Evolutionary conservation across 352 stramenopile genomes (phyloP).

Genomic region (Globisporangium cederbergense): DNA sequence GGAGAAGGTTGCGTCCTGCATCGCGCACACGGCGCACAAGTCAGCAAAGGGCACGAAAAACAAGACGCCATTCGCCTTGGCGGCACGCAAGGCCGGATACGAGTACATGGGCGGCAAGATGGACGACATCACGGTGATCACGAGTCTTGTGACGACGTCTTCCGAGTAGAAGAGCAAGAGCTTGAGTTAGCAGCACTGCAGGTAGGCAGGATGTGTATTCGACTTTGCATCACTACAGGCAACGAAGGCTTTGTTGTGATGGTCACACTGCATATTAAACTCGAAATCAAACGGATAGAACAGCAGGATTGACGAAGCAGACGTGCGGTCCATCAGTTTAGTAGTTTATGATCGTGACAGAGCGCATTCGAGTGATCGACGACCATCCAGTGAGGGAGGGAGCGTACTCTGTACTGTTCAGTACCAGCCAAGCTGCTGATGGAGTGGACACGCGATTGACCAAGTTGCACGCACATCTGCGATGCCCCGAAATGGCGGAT

Average conservation of each 20-base stretch:
- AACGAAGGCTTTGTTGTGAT: not conserved
- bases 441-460: not conserved
- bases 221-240: not conserved
- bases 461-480: not conserved
- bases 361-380: not conserved
- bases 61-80: slow-evolving; percentile 72
- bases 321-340: not conserved
- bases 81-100: slow-evolving; percentile 70
- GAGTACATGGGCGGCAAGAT: slow-evolving; percentile 86
- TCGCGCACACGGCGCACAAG: slow-evolving; percentile 81
- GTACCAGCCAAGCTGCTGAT: not conserved
- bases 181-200: not conserved
- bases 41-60: slow-evolving; percentile 66
- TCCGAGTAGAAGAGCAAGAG: not conserved
- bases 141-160: slow-evolving; percentile 53
- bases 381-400: not conserved
- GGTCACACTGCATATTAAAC: not conserved
- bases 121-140: slow-evolving; percentile 90
- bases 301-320: not conserved
- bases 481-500: not conserved
- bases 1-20: slow-evolving; percentile 74
- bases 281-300: not conserved
- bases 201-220: not conserved
- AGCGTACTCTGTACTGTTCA: no score
- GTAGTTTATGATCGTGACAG: not conserved